These are phyloP conservation scores for Peterozyma toletana DNA, from an alignment of 805 yeast genomes.

Conservation along the genomic window DNA sequence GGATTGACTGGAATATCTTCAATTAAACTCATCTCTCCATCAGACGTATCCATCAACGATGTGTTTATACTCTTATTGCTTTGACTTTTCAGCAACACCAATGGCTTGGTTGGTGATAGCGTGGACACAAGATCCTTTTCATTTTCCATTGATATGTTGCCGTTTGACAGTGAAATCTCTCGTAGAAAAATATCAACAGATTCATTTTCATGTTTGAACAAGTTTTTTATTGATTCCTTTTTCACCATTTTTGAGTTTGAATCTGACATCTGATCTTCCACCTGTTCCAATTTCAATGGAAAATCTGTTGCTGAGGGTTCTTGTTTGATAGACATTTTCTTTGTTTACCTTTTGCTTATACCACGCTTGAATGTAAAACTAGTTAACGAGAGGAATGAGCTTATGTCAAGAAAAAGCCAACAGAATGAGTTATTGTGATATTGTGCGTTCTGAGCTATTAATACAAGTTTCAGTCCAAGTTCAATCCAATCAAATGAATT, in stretches of 20 bases:
- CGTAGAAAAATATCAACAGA: constrained; percentile 32
- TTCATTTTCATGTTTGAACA: constrained; percentile 21
- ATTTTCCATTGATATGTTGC: constrained; percentile 1
- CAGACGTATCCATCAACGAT: no score
- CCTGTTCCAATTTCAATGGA: background rate
- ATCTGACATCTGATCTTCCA: background rate
- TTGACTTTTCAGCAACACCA: constrained; percentile 8
- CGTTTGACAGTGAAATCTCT: constrained; percentile 13
- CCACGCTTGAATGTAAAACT: no score
- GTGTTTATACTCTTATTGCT: no score
- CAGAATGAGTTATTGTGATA: no score
- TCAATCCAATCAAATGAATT: no score
- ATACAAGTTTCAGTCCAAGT: no score
- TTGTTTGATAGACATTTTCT: constrained; percentile 4
- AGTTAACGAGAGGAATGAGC: no score
- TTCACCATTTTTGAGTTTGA: constrained; percentile 1
- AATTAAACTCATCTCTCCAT: no score
- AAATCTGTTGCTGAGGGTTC: constrained; percentile 1
- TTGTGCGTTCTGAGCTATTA: no score
- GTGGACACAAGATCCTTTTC: background rate
- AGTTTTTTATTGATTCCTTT: background rate
- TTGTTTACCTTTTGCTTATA: background rate
- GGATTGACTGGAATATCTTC: no score
- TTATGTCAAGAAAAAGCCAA: no score
- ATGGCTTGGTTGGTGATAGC: constrained; percentile 18